Base-by-base conservation (phyloP, 805 yeast species). In the Metschnikowia koreensis region DNA sequence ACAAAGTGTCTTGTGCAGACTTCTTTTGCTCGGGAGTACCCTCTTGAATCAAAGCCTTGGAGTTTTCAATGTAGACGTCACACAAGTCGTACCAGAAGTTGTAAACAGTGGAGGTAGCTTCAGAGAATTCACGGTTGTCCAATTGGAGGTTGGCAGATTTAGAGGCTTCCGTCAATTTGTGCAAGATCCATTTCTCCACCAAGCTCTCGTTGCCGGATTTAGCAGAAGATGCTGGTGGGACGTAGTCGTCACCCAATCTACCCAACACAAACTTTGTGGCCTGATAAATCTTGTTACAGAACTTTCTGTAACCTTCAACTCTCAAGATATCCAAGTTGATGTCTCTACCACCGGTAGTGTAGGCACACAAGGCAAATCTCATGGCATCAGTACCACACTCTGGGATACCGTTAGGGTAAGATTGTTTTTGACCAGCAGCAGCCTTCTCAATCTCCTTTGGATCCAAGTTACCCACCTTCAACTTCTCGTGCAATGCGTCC, bases 321-420 rank as follows among this genome's bases (percentile, higher is more conserved):
- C 98, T 87, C 69, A 90, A 77, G 62, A 94, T 91, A 69, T 94
- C 97, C 69, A 94, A 80, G 76, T 94, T 94, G 70, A 94, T 94
- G 66, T 94, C 99, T 75, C 98, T 86, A 63, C 97, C 98, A 76
- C 99, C 99, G 45, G 98, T 93, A 48, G 97, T 87, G 79, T 93
- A 94, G 48, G 97, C 97, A 82, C 98, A 94, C 60, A 93, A 81
- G 38, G 99, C 98, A 69, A 94, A 94, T 77, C 99, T 86, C 76
- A 94, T 77, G 42, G 99, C 99, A 73, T 94, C 99, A 46, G 98
- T 92, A 78, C 99, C 99, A 81, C 99, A 94, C 77, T 94, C 97
- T 51, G 98, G 97, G 61, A 93, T 92, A 77, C 99, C 99, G 62
- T 85, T 84, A 59, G 99, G 99, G 79, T 91, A 93, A 11, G 96